A percentile compares a stretch with the other conserved stretches of the same genome.
These are phyloP conservation scores for Beta vulgaris DNA, from an alignment of 148 eudicot genomes.

Conservation along the genomic window DNA sequence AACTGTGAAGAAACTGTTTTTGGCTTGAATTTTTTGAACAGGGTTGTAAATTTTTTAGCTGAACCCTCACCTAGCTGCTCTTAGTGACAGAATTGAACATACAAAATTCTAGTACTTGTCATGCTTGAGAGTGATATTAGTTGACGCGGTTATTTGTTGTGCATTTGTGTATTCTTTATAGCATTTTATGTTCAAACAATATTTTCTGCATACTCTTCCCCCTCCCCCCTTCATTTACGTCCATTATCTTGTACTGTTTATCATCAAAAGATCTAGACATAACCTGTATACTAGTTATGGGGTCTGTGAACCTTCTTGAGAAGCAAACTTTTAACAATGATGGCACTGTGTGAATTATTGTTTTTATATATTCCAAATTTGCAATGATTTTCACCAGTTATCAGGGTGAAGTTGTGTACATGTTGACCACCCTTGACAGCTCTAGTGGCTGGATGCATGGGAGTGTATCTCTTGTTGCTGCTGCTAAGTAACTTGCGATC, in stretches of 20 bases:
- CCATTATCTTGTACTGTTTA: neutral
- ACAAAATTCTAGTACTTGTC: neutral
- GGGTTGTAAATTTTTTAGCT: slow-evolving; percentile 72
- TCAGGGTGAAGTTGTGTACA: slow-evolving; percentile 1
- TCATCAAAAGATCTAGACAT: neutral
- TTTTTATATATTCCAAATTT: neutral
- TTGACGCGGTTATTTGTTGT: neutral
- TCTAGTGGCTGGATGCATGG: neutral
- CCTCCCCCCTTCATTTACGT: neutral
- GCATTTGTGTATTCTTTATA: neutral
- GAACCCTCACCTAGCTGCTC: slow-evolving; percentile 37
- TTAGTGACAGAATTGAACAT: neutral
- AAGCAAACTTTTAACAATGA: neutral
- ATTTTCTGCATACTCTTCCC: neutral
- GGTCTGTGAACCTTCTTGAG: slow-evolving; percentile 10
- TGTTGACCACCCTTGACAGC: neutral
- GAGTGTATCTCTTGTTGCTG: neutral
- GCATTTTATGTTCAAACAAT: neutral
- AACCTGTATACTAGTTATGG: neutral
- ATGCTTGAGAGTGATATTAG: neutral
- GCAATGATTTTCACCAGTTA: neutral
- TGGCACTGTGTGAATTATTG: neutral
- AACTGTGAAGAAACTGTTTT: slow-evolving; percentile 99
- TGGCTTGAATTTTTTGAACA: slow-evolving; percentile 84
- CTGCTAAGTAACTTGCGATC: neutral